phyloP scores from a whole-genome alignment of 257 asterid genomes.

The Nicotiana tomentosiformis region DNA sequence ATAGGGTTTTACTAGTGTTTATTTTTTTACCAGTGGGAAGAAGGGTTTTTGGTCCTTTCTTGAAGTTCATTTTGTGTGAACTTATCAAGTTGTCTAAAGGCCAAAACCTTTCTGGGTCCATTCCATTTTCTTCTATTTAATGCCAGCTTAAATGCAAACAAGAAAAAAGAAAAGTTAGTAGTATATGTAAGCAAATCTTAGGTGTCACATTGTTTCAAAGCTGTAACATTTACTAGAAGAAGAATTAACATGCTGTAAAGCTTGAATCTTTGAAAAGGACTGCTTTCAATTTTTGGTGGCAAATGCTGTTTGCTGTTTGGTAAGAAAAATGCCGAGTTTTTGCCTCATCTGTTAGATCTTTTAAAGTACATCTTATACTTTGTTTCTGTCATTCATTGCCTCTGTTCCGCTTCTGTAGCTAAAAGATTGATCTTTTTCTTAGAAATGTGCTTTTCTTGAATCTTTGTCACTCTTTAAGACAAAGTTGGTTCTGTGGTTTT shows the following conservation, averaged over 20 bases:
- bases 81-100: background rate
- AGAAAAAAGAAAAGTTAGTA: background rate
- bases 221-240: background rate
- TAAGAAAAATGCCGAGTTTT: background rate
- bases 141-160: background rate
- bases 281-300: conserved; percentile 7
- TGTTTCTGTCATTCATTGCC: background rate
- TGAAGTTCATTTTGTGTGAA: background rate
- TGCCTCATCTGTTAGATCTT: conserved; percentile 28
- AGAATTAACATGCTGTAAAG: background rate
- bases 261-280: conserved; percentile 9
- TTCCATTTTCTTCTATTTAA: background rate
- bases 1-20: background rate
- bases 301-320: conserved; percentile 29
- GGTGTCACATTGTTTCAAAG: background rate
- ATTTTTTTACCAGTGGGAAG: background rate
- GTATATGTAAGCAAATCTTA: conserved; percentile 4
- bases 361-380: background rate
- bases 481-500: background rate
- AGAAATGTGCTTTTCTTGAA: background rate
- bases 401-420: no score
- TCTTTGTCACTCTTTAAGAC: background rate
- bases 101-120: background rate
- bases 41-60: background rate
- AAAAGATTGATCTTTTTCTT: background rate